phyloP scores from a whole-genome alignment of 2,329 filamentous ascomycete genomes.

The Colletotrichum chrysophilum region DNA sequence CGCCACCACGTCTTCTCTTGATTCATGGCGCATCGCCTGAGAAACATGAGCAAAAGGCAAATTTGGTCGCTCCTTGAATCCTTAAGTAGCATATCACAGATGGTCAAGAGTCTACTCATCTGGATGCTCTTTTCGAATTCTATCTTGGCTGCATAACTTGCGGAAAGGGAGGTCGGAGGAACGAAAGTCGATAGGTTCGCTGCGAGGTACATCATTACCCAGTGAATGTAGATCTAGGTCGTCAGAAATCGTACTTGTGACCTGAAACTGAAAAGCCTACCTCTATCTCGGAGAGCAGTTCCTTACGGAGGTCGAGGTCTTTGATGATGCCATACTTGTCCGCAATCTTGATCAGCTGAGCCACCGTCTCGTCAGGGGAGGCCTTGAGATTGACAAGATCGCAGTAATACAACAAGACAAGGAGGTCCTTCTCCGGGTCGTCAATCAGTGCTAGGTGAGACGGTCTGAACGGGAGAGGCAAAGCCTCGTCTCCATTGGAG shows the following conservation, averaged over 20 bases:
- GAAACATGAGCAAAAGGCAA: conserved; percentile 18
- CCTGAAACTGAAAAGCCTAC: neutral
- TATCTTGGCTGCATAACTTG: neutral
- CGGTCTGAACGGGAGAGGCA: conserved; percentile 1
- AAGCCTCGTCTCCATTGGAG: neutral
- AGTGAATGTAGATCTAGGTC: conserved; percentile 1
- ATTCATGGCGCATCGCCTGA: neutral
- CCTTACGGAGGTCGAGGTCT: conserved; percentile 19
- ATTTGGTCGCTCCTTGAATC: conserved; percentile 19
- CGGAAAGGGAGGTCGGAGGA: neutral
- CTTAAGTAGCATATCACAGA: conserved; percentile 19
- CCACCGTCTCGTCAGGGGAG: conserved; percentile 8
- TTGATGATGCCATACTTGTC: conserved; percentile 17
- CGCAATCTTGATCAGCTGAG: conserved; percentile 4
- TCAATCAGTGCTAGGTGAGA: conserved; percentile 15
- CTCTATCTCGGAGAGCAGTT: conserved; percentile 21
- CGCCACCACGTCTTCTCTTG: conserved; percentile 10
- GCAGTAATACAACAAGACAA: conserved; percentile 23
- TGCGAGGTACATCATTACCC: conserved; percentile 14
- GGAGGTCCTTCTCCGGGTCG: conserved; percentile 18
- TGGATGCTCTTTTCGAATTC: conserved; percentile 5
- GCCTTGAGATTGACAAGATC: neutral
- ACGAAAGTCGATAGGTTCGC: neutral
- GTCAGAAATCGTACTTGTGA: neutral
- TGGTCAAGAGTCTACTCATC: conserved; percentile 17